phyloP scores from a whole-genome alignment of 2,329 filamentous ascomycete genomes.

The Aschersonia sp. region DNA sequence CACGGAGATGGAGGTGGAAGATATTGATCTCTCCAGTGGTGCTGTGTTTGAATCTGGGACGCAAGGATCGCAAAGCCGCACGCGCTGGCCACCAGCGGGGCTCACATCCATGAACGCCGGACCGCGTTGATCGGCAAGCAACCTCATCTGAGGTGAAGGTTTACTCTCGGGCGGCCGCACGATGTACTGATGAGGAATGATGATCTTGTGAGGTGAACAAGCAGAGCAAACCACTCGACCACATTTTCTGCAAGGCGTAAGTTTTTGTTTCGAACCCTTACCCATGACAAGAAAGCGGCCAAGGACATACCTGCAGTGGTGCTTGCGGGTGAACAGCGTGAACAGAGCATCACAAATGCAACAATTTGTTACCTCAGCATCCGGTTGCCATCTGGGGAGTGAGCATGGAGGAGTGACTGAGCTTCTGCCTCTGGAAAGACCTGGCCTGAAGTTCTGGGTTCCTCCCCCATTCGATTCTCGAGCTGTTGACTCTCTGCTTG shows the following conservation, averaged over 20 bases:
- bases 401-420: slow-evolving; percentile 26
- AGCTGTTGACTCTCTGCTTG: no score
- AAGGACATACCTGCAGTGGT: slow-evolving; percentile 65
- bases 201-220: slow-evolving; percentile 90
- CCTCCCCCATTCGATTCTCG: no score
- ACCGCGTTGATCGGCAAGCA: slow-evolving; percentile 23
- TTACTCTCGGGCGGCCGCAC: slow-evolving; percentile 55
- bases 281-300: neutral
- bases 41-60: slow-evolving; percentile 47
- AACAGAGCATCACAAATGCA: slow-evolving; percentile 74
- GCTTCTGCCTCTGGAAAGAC: neutral
- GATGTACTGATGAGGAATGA: slow-evolving; percentile 86
- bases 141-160: slow-evolving; percentile 17
- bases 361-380: slow-evolving; percentile 67
- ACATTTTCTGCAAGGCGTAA: slow-evolving; percentile 51
- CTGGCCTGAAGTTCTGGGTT: no score
- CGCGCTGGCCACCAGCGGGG: slow-evolving; percentile 39
- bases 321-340: slow-evolving; percentile 74
- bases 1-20: no score
- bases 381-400: slow-evolving; percentile 77
- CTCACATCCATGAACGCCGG: slow-evolving; percentile 27
- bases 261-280: neutral
- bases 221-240: slow-evolving; percentile 79
- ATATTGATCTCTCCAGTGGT: slow-evolving; percentile 29
- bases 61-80: slow-evolving; percentile 47